Percentiles rank a stretch among this genome's conserved stretches.
phyloP scores from a whole-genome alignment of 2,329 filamentous ascomycete species.

The Tolypocladium sp. region DNA sequence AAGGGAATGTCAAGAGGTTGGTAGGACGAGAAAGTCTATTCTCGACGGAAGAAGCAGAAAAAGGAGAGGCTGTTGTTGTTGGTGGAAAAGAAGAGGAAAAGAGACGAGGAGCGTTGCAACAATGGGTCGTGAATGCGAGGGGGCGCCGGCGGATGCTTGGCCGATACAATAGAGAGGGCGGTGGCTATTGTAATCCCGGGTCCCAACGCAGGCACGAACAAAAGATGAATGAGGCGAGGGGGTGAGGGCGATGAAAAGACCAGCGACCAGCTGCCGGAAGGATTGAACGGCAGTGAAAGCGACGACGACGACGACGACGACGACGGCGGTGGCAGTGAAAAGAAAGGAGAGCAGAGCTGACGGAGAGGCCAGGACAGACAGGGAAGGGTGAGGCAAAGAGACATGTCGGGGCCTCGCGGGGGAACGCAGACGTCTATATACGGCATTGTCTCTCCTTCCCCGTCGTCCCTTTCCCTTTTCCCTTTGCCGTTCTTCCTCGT shows the following conservation, averaged over 20 bases:
- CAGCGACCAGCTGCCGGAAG: conserved; percentile 22
- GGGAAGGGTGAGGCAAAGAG: background rate
- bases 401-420: background rate
- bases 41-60: background rate
- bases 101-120: background rate
- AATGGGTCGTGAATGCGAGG: background rate
- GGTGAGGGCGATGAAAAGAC: conserved; percentile 5
- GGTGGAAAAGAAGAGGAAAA: background rate
- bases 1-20: background rate
- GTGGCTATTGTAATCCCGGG: background rate
- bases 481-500: no score
- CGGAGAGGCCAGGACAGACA: no score
- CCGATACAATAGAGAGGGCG: conserved; percentile 7
- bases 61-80: background rate
- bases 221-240: conserved; percentile 3
- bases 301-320: conserved; percentile 2
- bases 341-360: conserved; percentile 4
- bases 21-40: background rate
- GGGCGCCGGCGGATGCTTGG: background rate
- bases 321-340: background rate
- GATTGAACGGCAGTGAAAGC: conserved; percentile 19
- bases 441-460: background rate
- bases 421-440: conserved; percentile 12
- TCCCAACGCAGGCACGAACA: background rate
- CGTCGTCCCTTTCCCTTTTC: background rate